Evolutionary conservation across 371 early-diverging fungal species (phyloP), one percentile per base, ranked within the genome.

Genomic region (Funneliformis caledonium): DNA sequence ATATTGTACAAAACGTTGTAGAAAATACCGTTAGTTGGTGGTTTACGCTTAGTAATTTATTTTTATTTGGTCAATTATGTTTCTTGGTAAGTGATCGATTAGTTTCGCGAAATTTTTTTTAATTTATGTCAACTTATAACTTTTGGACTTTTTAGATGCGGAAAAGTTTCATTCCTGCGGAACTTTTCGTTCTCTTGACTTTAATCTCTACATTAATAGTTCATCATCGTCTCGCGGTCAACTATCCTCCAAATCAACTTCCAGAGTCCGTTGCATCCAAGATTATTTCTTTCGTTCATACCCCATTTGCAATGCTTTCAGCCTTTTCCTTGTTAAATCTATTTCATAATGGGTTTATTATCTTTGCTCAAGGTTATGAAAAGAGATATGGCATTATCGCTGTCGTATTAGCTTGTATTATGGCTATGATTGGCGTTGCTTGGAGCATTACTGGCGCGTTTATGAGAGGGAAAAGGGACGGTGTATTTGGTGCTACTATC

Each of bases 391-490:
- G 1, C 5, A 48, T 33, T 33, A 14, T 64, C 9, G 78, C 78
- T 0, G 4, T 33, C 1, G 14, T 68, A 26, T 64, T n/a, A 26
- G 78, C 61, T 48, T 78, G 68, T 48, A 4, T 67, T 37, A n/a
- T 67, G 33, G 52, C 68, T n/a, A 50, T 68, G 8, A 16, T 78
- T 50, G 78, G 78, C 2, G 22, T 78, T 26, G n/a, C 14, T 31
- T 78, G 78, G 78, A n/a, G 31, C 11, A 19, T 62, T 33, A 61
- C 48, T 48, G 78, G 78, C 2, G 5, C 45, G 9, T 67, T 64
- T n/a, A 67, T 68, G 50, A 12, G 22, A 16, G 78, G 78, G 5
- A 78, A 45, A 68, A 78, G 78, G 33, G 78, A 78, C 68, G 78
- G 78, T 22, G 69, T 78, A 2, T 67, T 78, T 42, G 22, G 68